Evolutionary conservation across 495 filamentous ascomycete species (phyloP).

Genomic region (Penicillium fimorum): DNA sequence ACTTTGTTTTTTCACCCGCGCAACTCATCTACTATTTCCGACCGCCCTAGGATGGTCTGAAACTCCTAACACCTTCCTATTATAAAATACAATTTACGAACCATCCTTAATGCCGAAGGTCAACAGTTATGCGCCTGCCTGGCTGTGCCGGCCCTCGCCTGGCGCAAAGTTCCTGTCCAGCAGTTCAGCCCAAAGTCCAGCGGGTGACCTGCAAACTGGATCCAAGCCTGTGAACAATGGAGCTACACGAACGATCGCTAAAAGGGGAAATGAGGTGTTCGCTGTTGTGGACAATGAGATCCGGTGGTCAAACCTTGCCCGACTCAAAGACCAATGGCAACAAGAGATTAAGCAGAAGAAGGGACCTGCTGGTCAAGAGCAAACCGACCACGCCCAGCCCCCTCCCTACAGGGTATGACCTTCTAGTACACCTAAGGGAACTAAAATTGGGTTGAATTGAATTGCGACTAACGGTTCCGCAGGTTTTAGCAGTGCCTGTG

Average conservation of each 20-base stretch:
- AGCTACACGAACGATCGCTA: slow-evolving; percentile 67
- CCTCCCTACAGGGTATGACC: slow-evolving; percentile 37
- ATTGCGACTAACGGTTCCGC: slow-evolving; percentile 15
- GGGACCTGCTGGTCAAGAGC: slow-evolving; percentile 12
- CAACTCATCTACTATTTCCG: neutral
- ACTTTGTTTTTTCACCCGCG: neutral
- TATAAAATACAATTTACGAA: neutral
- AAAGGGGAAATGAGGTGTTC: slow-evolving; percentile 76
- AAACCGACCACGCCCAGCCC: slow-evolving; percentile 7
- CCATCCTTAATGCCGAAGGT: slow-evolving; percentile 67
- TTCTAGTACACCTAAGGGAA: neutral
- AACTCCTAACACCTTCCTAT: neutral
- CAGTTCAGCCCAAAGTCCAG: slow-evolving; percentile 34
- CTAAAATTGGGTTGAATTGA: neutral
- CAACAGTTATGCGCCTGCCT: slow-evolving; percentile 75
- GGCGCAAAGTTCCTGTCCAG: slow-evolving; percentile 69
- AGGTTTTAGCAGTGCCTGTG: slow-evolving; percentile 71
- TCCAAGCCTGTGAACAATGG: slow-evolving; percentile 47
- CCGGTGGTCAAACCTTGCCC: slow-evolving; percentile 75
- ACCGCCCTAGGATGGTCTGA: slow-evolving; percentile 11
- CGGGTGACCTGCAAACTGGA: slow-evolving; percentile 29
- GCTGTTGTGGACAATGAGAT: slow-evolving; percentile 82
- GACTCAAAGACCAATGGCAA: slow-evolving; percentile 71
- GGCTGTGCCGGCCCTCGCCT: slow-evolving; percentile 72
- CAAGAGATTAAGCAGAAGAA: slow-evolving; percentile 40